Evolutionary conservation across 257 asterid genomes (phyloP), one percentile per base, ranked within the genome.

Genomic region (Solanum acaule): DNA sequence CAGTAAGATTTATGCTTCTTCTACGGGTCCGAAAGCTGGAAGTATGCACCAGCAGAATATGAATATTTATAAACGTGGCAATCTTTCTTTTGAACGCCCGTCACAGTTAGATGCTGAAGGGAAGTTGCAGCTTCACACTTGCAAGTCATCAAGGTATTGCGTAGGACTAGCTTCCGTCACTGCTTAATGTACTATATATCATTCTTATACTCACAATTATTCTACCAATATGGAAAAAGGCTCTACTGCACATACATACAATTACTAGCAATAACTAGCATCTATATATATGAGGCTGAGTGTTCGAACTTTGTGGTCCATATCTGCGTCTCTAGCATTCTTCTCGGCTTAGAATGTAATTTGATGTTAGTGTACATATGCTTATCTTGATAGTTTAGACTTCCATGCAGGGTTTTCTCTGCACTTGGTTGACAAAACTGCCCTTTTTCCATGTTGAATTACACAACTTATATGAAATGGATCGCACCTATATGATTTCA

Each of bases 131-230:
- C 59, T 89, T 88, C 87, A 71, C 88, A 38, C 92, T 67, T 84
- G 88, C 76, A 72, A 88, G 68, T 86, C 73, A 44, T 56, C 75
- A 68, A 93, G 98, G 98, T 96, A 82, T 49, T 49, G 86, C 5
- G 2, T 29, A 49, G 31, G 59, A 77, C 9, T 79, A 82, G 86
- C 44, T 82, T 49, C 63, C 11, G 16, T 49, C 70, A 10, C 11
- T 81, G 7, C 33, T 46, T 16, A 42, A 15, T 78, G 25, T 81
- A 27, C 34, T 46, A 37, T 81, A 8, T 9, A 29, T 49, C 68
- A 29, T 27, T 49, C 42, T 81, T 29, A 79, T 78, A 78, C 85
- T 78, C 85, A 13, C n/a, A 78, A n/a, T 12, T 40, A 25, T 78
- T 34, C 63, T 78, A 40, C 6, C 20, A 27, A 46, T 81, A 10